Percentiles rank a stretch among this genome's conserved stretches.
Conservation (phyloP, 164 flowering plant genomes). For the Vitis labrusca region DNA sequence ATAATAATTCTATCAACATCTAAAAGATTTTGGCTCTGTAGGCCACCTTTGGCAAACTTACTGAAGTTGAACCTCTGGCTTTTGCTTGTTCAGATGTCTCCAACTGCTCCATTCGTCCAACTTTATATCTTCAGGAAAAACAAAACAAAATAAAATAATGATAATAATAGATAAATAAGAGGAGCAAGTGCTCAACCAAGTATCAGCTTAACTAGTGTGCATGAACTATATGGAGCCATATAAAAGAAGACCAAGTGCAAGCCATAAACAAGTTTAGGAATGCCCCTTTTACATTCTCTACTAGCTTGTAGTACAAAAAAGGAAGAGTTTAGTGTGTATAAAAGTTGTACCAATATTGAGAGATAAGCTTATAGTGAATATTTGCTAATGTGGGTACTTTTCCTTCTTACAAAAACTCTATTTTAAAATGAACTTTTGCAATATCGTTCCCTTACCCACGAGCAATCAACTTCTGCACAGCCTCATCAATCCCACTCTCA, state of each 20-base stretch:
- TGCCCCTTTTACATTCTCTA: background rate
- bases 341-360: background rate
- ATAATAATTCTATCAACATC: too few relatives aligned
- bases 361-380: background rate
- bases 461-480: slow-evolving; percentile 87
- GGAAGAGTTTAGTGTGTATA: background rate
- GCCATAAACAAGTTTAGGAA: background rate
- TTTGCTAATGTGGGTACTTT: too few relatives aligned
- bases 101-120: slow-evolving; percentile 88
- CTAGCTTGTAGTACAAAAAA: background rate
- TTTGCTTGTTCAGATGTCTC: slow-evolving; percentile 94
- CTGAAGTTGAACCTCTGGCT: slow-evolving; percentile 80
- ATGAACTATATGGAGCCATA: background rate
- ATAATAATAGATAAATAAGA: background rate
- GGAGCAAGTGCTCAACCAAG: background rate
- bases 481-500: slow-evolving; percentile 96
- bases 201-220: too few relatives aligned
- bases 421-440: too few relatives aligned
- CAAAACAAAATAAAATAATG: background rate
- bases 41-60: slow-evolving; percentile 40
- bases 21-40: background rate
- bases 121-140: slow-evolving; percentile 68
- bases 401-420: too few relatives aligned
- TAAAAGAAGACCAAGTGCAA: background rate
- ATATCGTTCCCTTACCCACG: slow-evolving; percentile 66